Evolutionary conservation across 2,329 filamentous ascomycete genomes (phyloP).

Genomic region (Paradendryphiella salina): DNA sequence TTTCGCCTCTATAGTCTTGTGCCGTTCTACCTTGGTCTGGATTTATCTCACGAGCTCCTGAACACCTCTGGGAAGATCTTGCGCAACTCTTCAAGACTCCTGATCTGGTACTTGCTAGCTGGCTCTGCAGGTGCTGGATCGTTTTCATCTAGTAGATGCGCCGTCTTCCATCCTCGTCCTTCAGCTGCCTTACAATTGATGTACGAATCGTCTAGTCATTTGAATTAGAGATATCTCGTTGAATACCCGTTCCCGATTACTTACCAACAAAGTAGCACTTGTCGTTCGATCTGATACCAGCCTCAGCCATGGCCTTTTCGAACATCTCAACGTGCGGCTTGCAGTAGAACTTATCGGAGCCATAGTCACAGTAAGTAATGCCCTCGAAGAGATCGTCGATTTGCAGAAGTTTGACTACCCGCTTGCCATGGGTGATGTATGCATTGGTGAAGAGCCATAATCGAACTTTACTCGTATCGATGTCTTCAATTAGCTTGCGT

Average conservation of each 20-base stretch:
- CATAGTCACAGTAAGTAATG: slow-evolving; percentile 93
- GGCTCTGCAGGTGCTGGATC: slow-evolving; percentile 64
- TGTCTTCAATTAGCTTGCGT: slow-evolving; percentile 74
- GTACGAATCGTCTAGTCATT: slow-evolving; percentile 75
- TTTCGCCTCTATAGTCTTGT: background rate
- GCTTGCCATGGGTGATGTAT: slow-evolving; percentile 81
- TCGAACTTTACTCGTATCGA: slow-evolving; percentile 81
- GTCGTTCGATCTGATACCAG: slow-evolving; percentile 66
- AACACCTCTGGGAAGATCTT: slow-evolving; percentile 82
- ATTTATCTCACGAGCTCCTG: slow-evolving; percentile 53
- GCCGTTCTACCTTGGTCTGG: too few relatives aligned
- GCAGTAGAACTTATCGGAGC: slow-evolving; percentile 71
- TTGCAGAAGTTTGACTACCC: slow-evolving; percentile 78
- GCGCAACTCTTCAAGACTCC: slow-evolving; percentile 74
- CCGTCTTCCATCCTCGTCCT: slow-evolving; percentile 81
- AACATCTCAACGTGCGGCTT: slow-evolving; percentile 86
- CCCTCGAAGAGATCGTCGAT: slow-evolving; percentile 92
- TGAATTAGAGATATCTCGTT: slow-evolving; percentile 13
- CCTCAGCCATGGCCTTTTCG: slow-evolving; percentile 84
- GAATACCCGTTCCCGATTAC: slow-evolving; percentile 39
- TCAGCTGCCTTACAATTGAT: slow-evolving; percentile 78
- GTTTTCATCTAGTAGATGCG: slow-evolving; percentile 80
- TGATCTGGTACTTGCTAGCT: slow-evolving; percentile 75
- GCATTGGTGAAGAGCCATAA: slow-evolving; percentile 97
- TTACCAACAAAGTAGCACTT: slow-evolving; percentile 92